phyloP scores from a whole-genome alignment of 2,329 filamentous ascomycete species.

The Trichoderma oligosporum region DNA sequence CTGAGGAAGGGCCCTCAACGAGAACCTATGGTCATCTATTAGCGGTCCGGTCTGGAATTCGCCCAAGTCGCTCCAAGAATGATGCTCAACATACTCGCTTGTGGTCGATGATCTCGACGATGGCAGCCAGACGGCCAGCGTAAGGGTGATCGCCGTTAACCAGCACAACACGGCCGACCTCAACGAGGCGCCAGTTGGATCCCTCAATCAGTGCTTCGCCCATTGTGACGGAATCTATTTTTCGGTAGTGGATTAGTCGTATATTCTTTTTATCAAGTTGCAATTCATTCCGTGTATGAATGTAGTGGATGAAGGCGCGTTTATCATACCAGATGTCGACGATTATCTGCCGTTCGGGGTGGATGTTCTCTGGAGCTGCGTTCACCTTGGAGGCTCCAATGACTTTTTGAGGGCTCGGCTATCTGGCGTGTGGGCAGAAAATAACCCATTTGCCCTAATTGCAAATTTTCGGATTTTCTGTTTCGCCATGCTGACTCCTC shows the following conservation, averaged over 20 bases:
- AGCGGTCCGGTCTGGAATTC: conserved; percentile 23
- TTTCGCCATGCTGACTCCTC: conserved; percentile 26
- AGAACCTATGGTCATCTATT: conserved; percentile 63
- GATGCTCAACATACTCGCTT: conserved; percentile 82
- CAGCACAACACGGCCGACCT: conserved; percentile 96
- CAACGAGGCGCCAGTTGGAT: conserved; percentile 90
- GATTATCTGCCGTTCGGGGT: conserved; percentile 38
- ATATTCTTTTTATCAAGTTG: conserved; percentile 20
- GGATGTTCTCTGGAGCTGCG: conserved; percentile 36
- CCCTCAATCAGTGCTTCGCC: conserved; percentile 77
- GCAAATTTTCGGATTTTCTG: conserved; percentile 32
- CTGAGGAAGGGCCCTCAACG: conserved; percentile 86
- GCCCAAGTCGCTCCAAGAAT: neutral
- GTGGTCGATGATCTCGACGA: conserved; percentile 99
- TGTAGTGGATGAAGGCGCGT: conserved; percentile 28
- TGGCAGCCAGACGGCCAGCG: conserved; percentile 82
- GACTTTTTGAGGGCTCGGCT: conserved; percentile 42
- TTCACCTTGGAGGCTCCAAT: conserved; percentile 38
- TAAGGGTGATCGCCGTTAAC: conserved; percentile 75
- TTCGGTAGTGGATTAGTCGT: conserved; percentile 32
- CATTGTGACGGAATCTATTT: conserved; percentile 59
- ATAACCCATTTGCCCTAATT: conserved; percentile 41
- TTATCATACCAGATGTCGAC: conserved; percentile 40
- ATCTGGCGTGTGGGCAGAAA: conserved; percentile 40
- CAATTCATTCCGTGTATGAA: conserved; percentile 21